Conservation (phyloP, 192 early-diverging fungal species). For the Coemansia sp. region DNA sequence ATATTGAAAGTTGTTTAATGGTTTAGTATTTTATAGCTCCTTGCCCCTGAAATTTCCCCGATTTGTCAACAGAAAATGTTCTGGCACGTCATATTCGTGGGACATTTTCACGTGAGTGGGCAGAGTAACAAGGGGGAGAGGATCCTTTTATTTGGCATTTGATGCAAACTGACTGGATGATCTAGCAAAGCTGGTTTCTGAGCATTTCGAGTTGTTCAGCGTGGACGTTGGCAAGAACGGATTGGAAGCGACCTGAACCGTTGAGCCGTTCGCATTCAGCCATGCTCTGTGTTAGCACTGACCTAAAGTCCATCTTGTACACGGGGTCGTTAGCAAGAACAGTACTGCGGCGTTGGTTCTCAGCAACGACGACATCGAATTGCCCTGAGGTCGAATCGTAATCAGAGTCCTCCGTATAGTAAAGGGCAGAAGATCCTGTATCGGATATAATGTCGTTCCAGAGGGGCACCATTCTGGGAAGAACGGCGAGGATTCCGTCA, state of each 20-base stretch:
- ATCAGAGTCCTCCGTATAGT: conserved; percentile 21
- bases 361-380: conserved; percentile 14
- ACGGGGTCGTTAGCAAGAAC: conserved; percentile 34
- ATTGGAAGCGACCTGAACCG: conserved; percentile 28
- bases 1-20: too few species aligned
- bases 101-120: too few species aligned
- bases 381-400: conserved; percentile 4
- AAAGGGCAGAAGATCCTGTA: conserved; percentile 34
- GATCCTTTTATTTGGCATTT: too few species aligned
- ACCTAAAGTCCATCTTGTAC: conserved; percentile 31
- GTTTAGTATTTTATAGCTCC: too few species aligned
- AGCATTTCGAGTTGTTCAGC: conserved; percentile 28
- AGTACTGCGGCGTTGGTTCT: conserved; percentile 26
- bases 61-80: too few species aligned
- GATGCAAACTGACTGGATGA: too few species aligned
- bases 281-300: conserved; percentile 27
- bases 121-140: too few species aligned
- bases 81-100: too few species aligned
- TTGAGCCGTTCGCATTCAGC: conserved; percentile 42
- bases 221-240: conserved; percentile 29
- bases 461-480: conserved; percentile 44
- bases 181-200: conserved; percentile 31
- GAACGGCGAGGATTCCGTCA: conserved; percentile 23
- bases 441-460: conserved; percentile 49
- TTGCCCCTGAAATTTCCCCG: too few species aligned